Conservation (phyloP, 2,329 filamentous ascomycete species). For the Colletotrichum siamense region DNA sequence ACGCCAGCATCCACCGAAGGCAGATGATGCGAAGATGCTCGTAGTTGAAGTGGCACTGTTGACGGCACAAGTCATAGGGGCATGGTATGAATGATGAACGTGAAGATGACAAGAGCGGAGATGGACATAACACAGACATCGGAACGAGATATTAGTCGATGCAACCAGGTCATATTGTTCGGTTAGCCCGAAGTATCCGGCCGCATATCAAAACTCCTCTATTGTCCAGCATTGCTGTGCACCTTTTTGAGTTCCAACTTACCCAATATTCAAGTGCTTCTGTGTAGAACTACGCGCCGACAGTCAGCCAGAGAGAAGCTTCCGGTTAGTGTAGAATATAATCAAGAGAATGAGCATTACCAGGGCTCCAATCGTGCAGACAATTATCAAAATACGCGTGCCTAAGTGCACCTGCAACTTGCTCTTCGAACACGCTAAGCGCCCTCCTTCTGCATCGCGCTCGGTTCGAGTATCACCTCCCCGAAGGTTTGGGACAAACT, state of each 20-base stretch:
- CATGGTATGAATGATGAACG: neutral
- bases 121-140: neutral
- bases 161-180: neutral
- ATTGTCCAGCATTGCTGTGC: neutral
- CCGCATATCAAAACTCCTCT: neutral
- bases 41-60: neutral
- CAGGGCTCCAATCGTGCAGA: neutral
- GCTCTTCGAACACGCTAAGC: neutral
- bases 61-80: neutral
- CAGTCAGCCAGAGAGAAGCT: neutral
- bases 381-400: neutral
- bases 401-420: neutral
- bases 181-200: neutral
- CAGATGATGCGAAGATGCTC: neutral
- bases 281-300: neutral
- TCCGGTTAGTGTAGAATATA: neutral
- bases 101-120: neutral
- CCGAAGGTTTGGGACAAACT: neutral
- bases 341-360: neutral
- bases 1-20: neutral
- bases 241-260: neutral
- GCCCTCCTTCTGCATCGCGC: neutral
- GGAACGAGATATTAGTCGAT: neutral
- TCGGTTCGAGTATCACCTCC: neutral
- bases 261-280: neutral